Percentiles rank a stretch among this genome's conserved stretches.
phyloP scores from a whole-genome alignment of 2,329 filamentous ascomycete genomes.

The Hypoxylon sp. region DNA sequence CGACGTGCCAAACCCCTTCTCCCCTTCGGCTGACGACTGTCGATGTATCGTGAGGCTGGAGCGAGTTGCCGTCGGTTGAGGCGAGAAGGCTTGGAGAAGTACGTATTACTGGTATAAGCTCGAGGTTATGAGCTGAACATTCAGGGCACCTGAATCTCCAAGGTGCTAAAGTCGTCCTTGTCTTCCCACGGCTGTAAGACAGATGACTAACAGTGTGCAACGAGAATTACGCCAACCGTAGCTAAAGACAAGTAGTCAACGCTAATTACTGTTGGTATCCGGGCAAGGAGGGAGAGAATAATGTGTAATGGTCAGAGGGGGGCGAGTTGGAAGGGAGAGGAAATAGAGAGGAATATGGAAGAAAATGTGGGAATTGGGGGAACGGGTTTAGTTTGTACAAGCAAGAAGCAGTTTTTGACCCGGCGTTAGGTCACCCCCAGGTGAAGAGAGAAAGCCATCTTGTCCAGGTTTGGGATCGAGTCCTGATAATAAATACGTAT shows the following conservation, averaged over 20 bases:
- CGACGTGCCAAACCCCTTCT: conserved; percentile 30
- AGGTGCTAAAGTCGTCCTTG: conserved; percentile 2
- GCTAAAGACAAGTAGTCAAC: neutral
- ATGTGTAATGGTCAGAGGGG: conserved; percentile 1
- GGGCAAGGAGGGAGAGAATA: conserved; percentile 4
- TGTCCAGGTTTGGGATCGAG: conserved; percentile 21
- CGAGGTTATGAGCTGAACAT: conserved; percentile 7
- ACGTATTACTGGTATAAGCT: conserved; percentile 2
- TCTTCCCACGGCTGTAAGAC: conserved; percentile 5
- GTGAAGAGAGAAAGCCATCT: conserved; percentile 32
- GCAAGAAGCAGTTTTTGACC: conserved; percentile 41
- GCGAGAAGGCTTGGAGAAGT: neutral
- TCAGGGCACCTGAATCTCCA: conserved; percentile 9
- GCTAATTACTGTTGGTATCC: conserved; percentile 18
- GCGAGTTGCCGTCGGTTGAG: neutral
- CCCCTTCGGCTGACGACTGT: neutral
- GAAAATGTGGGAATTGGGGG: conserved; percentile 37
- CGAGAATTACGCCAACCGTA: conserved; percentile 4
- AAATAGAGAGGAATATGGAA: conserved; percentile 30
- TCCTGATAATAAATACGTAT: conserved; percentile 28
- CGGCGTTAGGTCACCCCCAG: conserved; percentile 42
- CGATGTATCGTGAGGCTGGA: conserved; percentile 5
- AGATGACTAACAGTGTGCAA: conserved; percentile 11
- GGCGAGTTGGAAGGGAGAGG: conserved; percentile 11
- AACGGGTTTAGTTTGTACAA: conserved; percentile 29